Percentiles rank a stretch among this genome's conserved stretches.
phyloP scores from a whole-genome alignment of 2,329 filamentous ascomycete species.

The Sporothrix sp. region DNA sequence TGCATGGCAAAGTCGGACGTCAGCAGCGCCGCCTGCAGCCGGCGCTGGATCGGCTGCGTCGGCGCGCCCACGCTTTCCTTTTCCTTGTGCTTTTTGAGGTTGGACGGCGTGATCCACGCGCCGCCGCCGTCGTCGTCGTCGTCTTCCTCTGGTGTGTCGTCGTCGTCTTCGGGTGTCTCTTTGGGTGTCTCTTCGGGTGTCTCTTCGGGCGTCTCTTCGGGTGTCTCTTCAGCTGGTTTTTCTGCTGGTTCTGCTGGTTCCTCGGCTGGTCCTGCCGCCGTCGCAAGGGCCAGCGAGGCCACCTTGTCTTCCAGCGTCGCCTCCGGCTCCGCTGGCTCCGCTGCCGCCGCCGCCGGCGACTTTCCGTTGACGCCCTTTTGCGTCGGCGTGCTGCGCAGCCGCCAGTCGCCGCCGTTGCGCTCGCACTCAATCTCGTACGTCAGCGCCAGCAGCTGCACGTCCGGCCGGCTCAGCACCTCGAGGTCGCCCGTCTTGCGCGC shows the following conservation, averaged over 20 bases:
- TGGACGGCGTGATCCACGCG: slow-evolving; percentile 90
- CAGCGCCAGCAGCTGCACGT: slow-evolving; percentile 81
- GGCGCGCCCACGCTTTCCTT: slow-evolving; percentile 47
- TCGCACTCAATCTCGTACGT: slow-evolving; percentile 94
- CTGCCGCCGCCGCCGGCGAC: slow-evolving; percentile 34
- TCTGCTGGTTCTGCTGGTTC: slow-evolving; percentile 1
- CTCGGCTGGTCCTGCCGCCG: too few species aligned
- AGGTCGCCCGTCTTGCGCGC: slow-evolving; percentile 83
- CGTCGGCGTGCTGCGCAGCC: slow-evolving; percentile 65
- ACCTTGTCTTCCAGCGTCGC: too few species aligned
- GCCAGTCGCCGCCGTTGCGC: slow-evolving; percentile 80
- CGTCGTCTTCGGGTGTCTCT: neutral
- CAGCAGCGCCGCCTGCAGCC: slow-evolving; percentile 79
- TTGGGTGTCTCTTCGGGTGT: neutral
- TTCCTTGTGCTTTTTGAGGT: slow-evolving; percentile 75
- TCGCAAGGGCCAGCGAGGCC: too few species aligned
- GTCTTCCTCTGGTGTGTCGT: slow-evolving; percentile 9
- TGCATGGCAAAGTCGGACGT: slow-evolving; percentile 98
- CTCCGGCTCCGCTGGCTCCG: neutral
- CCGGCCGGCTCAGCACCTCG: slow-evolving; percentile 75
- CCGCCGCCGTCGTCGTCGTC: slow-evolving; percentile 33
- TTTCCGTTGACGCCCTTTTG: slow-evolving; percentile 70
- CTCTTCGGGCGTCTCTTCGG: neutral
- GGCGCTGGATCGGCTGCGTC: slow-evolving; percentile 44
- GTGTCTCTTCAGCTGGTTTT: neutral